phyloP scores from a whole-genome alignment of 306 rosid species.

The Trichosanthes truncata region DNA sequence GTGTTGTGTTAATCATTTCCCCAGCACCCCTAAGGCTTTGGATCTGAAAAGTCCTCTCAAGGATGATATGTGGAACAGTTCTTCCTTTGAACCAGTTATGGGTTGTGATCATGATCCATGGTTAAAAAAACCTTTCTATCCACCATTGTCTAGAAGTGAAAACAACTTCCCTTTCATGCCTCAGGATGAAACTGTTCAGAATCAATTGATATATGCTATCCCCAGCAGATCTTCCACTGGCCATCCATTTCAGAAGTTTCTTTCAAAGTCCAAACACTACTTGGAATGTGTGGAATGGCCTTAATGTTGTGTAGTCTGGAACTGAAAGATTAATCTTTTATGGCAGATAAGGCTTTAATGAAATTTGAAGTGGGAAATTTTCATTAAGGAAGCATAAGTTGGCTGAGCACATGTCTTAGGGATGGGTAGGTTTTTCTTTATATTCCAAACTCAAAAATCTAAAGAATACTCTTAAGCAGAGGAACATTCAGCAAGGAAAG shows the following conservation, averaged over 20 bases:
- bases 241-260: constrained; percentile 37
- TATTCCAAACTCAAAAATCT: too few species aligned
- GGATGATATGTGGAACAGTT: constrained; percentile 80
- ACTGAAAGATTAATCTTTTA: too few species aligned
- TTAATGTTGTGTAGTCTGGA: too few species aligned
- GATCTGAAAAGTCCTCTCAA: constrained; percentile 37
- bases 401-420: too few species aligned
- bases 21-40: constrained; percentile 32
- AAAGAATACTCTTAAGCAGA: too few species aligned
- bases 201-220: constrained; percentile 56
- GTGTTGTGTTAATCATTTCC: constrained; percentile 40
- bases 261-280: too few species aligned
- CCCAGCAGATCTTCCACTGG: constrained; percentile 42
- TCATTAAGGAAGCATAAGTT: too few species aligned
- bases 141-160: constrained; percentile 57
- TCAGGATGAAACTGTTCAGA: constrained; percentile 49
- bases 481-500: too few species aligned
- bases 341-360: too few species aligned
- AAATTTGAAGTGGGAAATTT: too few species aligned
- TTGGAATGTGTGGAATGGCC: too few species aligned
- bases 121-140: constrained; percentile 56
- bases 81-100: constrained; percentile 65
- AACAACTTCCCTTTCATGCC: constrained; percentile 27
- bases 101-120: constrained; percentile 71
- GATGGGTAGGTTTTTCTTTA: too few species aligned